These are phyloP conservation scores for Pilobolus umbonatus DNA, from an alignment of 192 early-diverging fungal species.

Conservation along the genomic window DNA sequence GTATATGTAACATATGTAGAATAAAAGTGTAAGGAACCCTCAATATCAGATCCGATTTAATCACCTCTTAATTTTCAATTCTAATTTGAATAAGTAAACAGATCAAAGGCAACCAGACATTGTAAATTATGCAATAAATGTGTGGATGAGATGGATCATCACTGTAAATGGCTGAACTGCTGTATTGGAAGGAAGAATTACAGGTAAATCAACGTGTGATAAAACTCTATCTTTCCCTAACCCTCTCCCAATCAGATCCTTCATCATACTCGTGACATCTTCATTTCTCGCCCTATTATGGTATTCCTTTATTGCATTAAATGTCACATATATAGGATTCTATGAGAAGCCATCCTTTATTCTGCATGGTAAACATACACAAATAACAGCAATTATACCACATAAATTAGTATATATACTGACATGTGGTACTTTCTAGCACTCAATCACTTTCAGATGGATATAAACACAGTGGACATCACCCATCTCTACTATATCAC, in stretches of 20 bases:
- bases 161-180: slow-evolving; percentile 36
- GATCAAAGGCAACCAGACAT: slow-evolving; percentile 26
- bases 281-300: slow-evolving; percentile 18
- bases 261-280: slow-evolving; percentile 14
- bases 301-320: slow-evolving; percentile 18
- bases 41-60: not conserved
- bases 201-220: slow-evolving; percentile 12
- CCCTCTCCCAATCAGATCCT: slow-evolving; percentile 13
- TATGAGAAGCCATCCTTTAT: slow-evolving; percentile 11
- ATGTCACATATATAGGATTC: slow-evolving; percentile 10
- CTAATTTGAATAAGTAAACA: not conserved
- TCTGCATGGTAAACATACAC: slow-evolving; percentile 11
- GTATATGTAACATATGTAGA: slow-evolving; percentile 34
- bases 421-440: not conserved
- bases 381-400: not conserved
- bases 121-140: slow-evolving; percentile 40
- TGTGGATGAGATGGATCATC: slow-evolving; percentile 37
- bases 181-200: slow-evolving; percentile 36
- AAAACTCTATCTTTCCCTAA: not conserved
- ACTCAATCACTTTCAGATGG: not conserved
- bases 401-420: not conserved
- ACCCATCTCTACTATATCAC: slow-evolving; percentile 1
- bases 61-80: not conserved
- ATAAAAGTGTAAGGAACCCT: slow-evolving; percentile 35
- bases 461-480: not conserved